A percentile compares a stretch with the other conserved stretches of the same genome.
Evolutionary conservation across 73 alveolate genomes (phyloP).

Genomic region (Stentor roeselii): DNA sequence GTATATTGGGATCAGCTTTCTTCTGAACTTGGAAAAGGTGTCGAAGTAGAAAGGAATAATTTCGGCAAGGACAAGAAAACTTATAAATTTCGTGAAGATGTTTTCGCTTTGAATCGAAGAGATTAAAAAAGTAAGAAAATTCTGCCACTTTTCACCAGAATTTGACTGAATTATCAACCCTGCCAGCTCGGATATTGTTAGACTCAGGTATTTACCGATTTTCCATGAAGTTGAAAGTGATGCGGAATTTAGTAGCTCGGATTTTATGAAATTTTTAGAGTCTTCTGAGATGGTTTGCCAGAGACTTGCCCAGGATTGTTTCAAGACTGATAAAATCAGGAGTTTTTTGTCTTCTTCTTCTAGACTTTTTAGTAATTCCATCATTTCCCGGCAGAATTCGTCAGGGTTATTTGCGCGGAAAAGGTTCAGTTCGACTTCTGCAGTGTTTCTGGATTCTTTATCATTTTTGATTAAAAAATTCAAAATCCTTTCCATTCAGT

Average conservation of each 20-base stretch:
- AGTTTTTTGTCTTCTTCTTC: neutral
- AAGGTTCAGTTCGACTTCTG: neutral
- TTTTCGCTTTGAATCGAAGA: neutral
- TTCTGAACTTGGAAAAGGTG: neutral
- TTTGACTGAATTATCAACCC: neutral
- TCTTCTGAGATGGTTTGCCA: neutral
- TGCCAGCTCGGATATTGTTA: neutral
- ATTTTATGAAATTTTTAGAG: neutral
- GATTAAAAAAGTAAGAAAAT: neutral
- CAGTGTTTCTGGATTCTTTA: neutral
- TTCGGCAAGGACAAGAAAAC: neutral
- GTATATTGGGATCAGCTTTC: neutral
- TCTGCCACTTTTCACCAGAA: neutral
- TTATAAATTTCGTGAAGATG: neutral
- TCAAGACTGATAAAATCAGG: neutral
- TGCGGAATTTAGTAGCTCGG: neutral
- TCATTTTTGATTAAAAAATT: neutral
- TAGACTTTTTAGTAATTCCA: neutral
- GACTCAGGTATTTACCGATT: neutral
- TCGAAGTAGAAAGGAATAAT: neutral
- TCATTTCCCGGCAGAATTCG: neutral
- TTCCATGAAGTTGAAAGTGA: neutral
- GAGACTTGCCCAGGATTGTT: neutral
- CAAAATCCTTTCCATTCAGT: too few species aligned
- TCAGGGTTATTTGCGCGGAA: neutral